These are phyloP conservation scores for Dipteronia sinensis DNA, from an alignment of 345 rosid species.

Conservation along the genomic window DNA sequence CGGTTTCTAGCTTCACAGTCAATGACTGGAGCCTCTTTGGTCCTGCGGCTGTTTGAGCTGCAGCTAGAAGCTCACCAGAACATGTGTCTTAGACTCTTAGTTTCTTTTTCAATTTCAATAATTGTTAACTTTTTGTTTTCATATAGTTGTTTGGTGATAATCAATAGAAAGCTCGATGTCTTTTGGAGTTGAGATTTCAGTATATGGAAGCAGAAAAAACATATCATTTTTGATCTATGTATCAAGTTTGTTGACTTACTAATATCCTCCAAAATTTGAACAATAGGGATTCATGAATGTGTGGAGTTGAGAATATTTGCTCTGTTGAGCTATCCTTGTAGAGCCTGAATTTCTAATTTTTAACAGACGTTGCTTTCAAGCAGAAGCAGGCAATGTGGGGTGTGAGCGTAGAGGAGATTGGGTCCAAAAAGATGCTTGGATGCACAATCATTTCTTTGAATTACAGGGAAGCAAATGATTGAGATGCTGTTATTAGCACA, in stretches of 20 bases:
- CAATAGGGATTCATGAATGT: background rate
- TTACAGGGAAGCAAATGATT: background rate
- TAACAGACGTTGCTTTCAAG: background rate
- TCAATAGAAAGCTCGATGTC: background rate
- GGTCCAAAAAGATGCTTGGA: background rate
- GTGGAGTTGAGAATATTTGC: background rate
- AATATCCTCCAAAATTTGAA: background rate
- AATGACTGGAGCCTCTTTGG: conserved; percentile 76
- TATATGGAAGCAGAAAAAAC: background rate
- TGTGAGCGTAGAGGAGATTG: background rate
- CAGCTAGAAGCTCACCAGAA: background rate
- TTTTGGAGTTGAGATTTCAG: background rate
- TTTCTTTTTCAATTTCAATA: background rate
- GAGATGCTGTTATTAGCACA: background rate
- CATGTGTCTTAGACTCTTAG: background rate
- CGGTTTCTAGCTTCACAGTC: conserved; percentile 69
- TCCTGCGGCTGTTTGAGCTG: conserved; percentile 34
- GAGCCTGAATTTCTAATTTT: too few relatives aligned
- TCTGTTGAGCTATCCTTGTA: background rate
- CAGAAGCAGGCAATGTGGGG: background rate
- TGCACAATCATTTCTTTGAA: background rate
- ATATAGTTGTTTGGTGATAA: background rate
- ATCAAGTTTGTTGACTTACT: background rate
- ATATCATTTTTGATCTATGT: background rate
- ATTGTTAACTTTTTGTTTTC: background rate